Conservation (phyloP, 208 protist genomes). For the Herpetomonas samuelpessoai region DNA sequence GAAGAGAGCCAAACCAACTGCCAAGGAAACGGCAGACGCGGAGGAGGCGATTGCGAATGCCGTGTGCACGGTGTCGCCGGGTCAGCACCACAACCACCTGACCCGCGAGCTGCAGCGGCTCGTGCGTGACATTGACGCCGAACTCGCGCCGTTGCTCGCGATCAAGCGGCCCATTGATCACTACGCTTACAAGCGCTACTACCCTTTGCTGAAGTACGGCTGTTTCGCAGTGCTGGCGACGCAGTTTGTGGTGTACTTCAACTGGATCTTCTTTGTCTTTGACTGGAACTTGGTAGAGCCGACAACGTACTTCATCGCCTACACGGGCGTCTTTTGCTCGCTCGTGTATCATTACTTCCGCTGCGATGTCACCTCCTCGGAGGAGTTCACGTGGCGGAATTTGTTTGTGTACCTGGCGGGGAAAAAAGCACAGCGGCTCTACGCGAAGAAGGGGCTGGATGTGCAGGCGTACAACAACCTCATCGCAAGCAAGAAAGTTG, state of each 20-base stretch:
- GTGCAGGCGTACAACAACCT: conserved; percentile 22
- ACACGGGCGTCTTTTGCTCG: conserved; percentile 54
- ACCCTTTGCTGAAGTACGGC: conserved; percentile 48
- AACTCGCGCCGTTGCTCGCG: conserved; percentile 21
- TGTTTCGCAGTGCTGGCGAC: conserved; percentile 34
- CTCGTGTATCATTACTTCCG: conserved; percentile 71
- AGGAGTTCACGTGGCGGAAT: conserved; percentile 56
- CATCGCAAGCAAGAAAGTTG: conserved; percentile 18
- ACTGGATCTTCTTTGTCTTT: conserved; percentile 86
- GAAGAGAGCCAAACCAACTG: no score
- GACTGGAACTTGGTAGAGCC: conserved; percentile 89
- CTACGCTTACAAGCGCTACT: conserved; percentile 28
- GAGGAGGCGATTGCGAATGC: background rate
- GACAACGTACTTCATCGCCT: conserved; percentile 80
- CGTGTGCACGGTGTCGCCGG: background rate
- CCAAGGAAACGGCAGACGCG: background rate
- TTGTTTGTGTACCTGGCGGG: conserved; percentile 35
- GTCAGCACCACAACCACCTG: conserved; percentile 18
- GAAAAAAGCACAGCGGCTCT: conserved; percentile 28
- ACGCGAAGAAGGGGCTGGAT: conserved; percentile 37
- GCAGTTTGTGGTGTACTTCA: conserved; percentile 74
- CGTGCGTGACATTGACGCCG: conserved; percentile 17
- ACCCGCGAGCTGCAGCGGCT: conserved; percentile 28
- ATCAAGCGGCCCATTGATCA: conserved; percentile 39
- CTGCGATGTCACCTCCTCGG: conserved; percentile 17